Conservation (phyloP, 2,329 filamentous ascomycete genomes). For the Stachybotrys chartarum region DNA sequence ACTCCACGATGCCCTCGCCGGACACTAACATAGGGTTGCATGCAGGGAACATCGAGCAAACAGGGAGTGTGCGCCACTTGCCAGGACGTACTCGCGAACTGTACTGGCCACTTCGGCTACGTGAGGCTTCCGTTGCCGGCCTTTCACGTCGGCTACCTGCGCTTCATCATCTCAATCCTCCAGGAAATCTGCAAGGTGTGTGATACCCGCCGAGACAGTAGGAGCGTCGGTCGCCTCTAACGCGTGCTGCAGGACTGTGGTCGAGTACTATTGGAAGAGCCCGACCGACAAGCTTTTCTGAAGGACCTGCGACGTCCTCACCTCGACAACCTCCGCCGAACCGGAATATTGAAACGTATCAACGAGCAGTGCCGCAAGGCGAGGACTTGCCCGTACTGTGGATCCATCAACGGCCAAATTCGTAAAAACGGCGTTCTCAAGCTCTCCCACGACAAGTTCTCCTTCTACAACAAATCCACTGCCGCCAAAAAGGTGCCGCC, state of each 20-base stretch:
- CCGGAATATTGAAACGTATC: conserved; percentile 80
- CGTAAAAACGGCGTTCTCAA: conserved; percentile 91
- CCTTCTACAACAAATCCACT: conserved; percentile 80
- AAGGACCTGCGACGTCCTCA: conserved; percentile 72
- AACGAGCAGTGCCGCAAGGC: conserved; percentile 85
- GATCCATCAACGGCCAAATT: conserved; percentile 79
- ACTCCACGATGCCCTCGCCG: background rate
- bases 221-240: background rate
- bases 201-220: background rate
- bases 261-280: conserved; percentile 72
- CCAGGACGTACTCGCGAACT: conserved; percentile 70
- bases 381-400: conserved; percentile 74
- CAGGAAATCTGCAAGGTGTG: conserved; percentile 85
- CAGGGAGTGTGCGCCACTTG: conserved; percentile 74
- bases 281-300: conserved; percentile 70
- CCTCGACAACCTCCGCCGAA: conserved; percentile 79
- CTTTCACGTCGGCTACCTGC: conserved; percentile 94
- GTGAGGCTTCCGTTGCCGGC: conserved; percentile 84
- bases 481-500: conserved; percentile 79
- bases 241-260: conserved; percentile 59
- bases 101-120: conserved; percentile 93
- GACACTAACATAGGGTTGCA: background rate
- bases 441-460: conserved; percentile 88
- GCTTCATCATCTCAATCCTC: conserved; percentile 83
- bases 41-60: conserved; percentile 76